These are phyloP conservation scores for Colletotrichum theobromicola DNA, from an alignment of 2,329 filamentous ascomycete species.

Conservation along the genomic window DNA sequence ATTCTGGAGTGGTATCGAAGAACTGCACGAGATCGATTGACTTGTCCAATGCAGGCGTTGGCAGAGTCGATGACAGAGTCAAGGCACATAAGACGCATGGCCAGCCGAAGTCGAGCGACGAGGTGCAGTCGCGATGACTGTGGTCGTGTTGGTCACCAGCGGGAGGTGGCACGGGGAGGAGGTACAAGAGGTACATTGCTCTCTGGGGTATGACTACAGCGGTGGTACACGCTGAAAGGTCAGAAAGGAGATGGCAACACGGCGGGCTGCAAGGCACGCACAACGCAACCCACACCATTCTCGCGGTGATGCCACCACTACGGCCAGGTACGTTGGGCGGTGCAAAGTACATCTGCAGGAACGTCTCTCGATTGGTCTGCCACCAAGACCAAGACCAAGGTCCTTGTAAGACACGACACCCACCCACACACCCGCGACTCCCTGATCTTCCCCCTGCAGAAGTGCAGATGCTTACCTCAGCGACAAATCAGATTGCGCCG, in stretches of 20 bases:
- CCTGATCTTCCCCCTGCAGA: conserved; percentile 22
- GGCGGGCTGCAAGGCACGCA: neutral
- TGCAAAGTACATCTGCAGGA: neutral
- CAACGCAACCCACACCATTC: neutral
- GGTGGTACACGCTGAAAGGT: neutral
- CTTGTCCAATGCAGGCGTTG: neutral
- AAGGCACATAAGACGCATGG: neutral
- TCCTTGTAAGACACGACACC: neutral
- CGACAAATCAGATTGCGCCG: conserved; percentile 30
- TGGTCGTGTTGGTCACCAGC: neutral
- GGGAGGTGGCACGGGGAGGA: neutral
- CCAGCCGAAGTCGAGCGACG: neutral
- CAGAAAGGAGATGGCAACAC: neutral
- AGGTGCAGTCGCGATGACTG: neutral
- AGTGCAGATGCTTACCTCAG: conserved; percentile 28
- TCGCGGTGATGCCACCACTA: neutral
- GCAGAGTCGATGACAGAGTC: neutral
- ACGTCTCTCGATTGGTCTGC: neutral
- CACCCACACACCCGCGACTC: conserved; percentile 18
- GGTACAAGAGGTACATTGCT: neutral
- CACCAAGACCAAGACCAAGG: neutral
- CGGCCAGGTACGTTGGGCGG: neutral
- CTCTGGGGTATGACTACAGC: neutral
- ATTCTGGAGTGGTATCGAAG: neutral
- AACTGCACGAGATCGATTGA: neutral